phyloP scores from a whole-genome alignment of 1,139 yeast genomes.

The Candida smagusa region DNA sequence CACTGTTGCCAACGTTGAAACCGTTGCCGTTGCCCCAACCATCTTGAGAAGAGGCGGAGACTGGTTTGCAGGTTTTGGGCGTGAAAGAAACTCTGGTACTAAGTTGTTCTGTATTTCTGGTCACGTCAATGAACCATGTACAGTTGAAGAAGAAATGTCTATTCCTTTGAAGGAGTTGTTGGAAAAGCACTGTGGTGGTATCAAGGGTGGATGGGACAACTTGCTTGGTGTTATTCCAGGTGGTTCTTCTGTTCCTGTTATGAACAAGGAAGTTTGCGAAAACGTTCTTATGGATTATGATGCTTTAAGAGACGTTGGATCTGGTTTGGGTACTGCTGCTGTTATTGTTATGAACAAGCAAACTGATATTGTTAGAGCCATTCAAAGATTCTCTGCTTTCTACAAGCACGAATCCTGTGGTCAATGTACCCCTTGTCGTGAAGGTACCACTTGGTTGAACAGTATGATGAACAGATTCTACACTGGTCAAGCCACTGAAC shows the following conservation, averaged over 20 bases:
- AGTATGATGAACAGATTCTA: slow-evolving; percentile 82
- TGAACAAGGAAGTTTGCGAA: slow-evolving; percentile 65
- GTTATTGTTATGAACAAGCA: slow-evolving; percentile 86
- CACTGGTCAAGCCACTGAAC: slow-evolving; percentile 72
- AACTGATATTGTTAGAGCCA: slow-evolving; percentile 79
- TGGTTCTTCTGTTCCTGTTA: slow-evolving; percentile 80
- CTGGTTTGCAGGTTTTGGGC: slow-evolving; percentile 80
- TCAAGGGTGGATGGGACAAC: slow-evolving; percentile 90
- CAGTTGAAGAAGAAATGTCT: slow-evolving; percentile 92
- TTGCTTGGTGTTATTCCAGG: slow-evolving; percentile 84
- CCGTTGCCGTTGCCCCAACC: slow-evolving; percentile 85
- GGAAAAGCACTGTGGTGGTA: slow-evolving; percentile 88
- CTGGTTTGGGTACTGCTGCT: slow-evolving; percentile 90
- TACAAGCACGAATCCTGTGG: slow-evolving; percentile 93
- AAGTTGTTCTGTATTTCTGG: slow-evolving; percentile 85
- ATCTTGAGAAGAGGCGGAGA: slow-evolving; percentile 84
- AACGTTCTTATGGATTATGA: slow-evolving; percentile 81
- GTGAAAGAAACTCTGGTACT: slow-evolving; percentile 80
- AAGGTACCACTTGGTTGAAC: slow-evolving; percentile 83
- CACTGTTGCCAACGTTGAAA: slow-evolving; percentile 86
- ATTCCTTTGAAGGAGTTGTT: slow-evolving; percentile 76
- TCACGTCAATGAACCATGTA: slow-evolving; percentile 87
- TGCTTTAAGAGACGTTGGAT: slow-evolving; percentile 77
- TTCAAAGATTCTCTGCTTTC: slow-evolving; percentile 77
- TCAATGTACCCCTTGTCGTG: slow-evolving; percentile 93